A percentile compares a stretch with the other conserved stretches of the same genome.
Conservation (phyloP, 148 eudicot species). For the Linanthus parryae region DNA sequence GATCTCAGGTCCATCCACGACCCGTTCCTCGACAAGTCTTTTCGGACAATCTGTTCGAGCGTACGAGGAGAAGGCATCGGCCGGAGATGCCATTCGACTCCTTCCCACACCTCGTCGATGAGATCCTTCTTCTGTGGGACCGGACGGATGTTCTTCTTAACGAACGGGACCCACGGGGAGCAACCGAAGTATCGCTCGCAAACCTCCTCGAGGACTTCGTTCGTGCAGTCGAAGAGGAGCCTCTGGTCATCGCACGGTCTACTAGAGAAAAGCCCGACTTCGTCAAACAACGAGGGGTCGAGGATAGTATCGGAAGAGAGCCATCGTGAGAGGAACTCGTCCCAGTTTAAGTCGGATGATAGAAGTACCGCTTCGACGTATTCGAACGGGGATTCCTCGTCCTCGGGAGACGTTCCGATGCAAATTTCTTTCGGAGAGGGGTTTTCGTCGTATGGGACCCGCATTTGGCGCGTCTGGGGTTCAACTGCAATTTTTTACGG, state of each 20-base stretch:
- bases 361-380: conserved; percentile 77
- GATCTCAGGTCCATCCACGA: conserved; percentile 55
- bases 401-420: conserved; percentile 28
- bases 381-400: conserved; percentile 62
- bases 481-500: conserved; percentile 29
- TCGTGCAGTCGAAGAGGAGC: conserved; percentile 78
- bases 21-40: conserved; percentile 34
- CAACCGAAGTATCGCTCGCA: conserved; percentile 51
- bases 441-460: conserved; percentile 56
- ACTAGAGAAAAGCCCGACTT: conserved; percentile 72
- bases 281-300: conserved; percentile 69
- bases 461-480: conserved; percentile 46
- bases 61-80: conserved; percentile 31
- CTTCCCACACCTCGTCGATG: conserved; percentile 62
- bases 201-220: conserved; percentile 58
- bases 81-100: conserved; percentile 48
- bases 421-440: conserved; percentile 20
- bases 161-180: conserved; percentile 30
- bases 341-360: conserved; percentile 75
- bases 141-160: conserved; percentile 25
- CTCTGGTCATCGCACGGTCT: conserved; percentile 62
- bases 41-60: conserved; percentile 52
- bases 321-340: conserved; percentile 58
- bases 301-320: conserved; percentile 54
- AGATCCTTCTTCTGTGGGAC: conserved; percentile 51